Evolutionary conservation across 495 filamentous ascomycete species (phyloP).

Genomic region (Penicillium pulvis): DNA sequence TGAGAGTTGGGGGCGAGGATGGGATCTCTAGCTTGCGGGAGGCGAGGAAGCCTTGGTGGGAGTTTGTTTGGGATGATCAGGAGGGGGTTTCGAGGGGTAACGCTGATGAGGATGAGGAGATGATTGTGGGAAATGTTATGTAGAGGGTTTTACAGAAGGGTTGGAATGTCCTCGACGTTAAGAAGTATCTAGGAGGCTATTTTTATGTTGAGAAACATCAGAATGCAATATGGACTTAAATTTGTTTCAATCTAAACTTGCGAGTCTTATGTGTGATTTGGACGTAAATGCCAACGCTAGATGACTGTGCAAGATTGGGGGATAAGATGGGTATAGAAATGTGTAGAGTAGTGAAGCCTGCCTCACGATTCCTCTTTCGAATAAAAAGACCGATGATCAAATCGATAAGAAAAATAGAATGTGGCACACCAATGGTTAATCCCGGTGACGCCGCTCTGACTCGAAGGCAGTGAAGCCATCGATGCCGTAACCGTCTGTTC

Average conservation of each 20-base stretch:
- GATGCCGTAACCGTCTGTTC: constrained; percentile 53
- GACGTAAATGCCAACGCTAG: neutral
- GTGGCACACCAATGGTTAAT: neutral
- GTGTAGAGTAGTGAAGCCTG: constrained; percentile 6
- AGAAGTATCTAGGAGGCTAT: neutral
- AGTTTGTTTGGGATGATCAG: constrained; percentile 32
- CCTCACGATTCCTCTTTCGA: constrained; percentile 2
- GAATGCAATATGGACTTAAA: neutral
- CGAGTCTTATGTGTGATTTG: neutral
- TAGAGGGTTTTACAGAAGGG: neutral
- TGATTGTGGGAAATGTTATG: neutral
- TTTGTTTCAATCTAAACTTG: neutral
- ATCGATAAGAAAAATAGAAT: too few species aligned
- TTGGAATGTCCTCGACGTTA: neutral
- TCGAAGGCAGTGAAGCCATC: constrained; percentile 54
- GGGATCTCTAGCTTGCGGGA: constrained; percentile 20
- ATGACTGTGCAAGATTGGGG: neutral
- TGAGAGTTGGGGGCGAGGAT: constrained; percentile 14
- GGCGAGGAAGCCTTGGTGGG: constrained; percentile 28
- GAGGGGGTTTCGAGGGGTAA: neutral
- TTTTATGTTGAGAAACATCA: neutral
- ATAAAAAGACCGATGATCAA: neutral
- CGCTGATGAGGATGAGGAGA: neutral
- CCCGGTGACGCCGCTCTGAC: constrained; percentile 37
- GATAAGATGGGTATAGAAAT: constrained; percentile 2